Evolutionary conservation across 2,329 filamentous ascomycete species (phyloP).

Genomic region (Gaeumannomyces tritici): DNA sequence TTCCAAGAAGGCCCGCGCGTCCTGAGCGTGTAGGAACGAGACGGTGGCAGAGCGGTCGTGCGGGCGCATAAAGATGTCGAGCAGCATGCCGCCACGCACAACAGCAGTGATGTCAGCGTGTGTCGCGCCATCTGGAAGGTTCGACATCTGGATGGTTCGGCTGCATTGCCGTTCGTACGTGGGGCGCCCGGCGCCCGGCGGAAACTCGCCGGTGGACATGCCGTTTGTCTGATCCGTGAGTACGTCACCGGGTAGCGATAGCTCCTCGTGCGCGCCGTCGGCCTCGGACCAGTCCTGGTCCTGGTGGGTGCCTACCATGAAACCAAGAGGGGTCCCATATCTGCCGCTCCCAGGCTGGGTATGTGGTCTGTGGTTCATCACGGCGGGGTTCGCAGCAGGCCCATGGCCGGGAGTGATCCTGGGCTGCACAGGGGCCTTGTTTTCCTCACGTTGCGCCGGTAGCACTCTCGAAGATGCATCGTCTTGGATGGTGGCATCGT

Average conservation of each 20-base stretch:
- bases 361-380: neutral
- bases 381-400: neutral
- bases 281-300: slow-evolving; percentile 6
- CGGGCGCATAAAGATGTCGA: slow-evolving; percentile 56
- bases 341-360: neutral
- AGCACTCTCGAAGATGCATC: neutral
- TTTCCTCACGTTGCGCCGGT: neutral
- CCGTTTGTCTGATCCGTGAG: neutral
- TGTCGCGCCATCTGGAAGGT: slow-evolving; percentile 51
- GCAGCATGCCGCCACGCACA: slow-evolving; percentile 59
- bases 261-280: slow-evolving; percentile 3
- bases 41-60: slow-evolving; percentile 53
- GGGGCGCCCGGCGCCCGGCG: slow-evolving; percentile 9
- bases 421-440: neutral
- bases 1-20: slow-evolving; percentile 55
- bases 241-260: neutral
- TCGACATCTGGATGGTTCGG: slow-evolving; percentile 53
- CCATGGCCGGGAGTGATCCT: neutral
- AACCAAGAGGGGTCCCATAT: neutral
- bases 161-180: slow-evolving; percentile 27
- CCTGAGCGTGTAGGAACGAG: slow-evolving; percentile 57
- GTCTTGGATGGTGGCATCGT: slow-evolving; percentile 16
- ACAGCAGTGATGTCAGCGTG: slow-evolving; percentile 55
- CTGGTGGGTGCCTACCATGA: neutral
- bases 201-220: slow-evolving; percentile 9